These are phyloP conservation scores for Chenopodium formosanum DNA, from an alignment of 148 eudicot genomes.

Conservation along the genomic window DNA sequence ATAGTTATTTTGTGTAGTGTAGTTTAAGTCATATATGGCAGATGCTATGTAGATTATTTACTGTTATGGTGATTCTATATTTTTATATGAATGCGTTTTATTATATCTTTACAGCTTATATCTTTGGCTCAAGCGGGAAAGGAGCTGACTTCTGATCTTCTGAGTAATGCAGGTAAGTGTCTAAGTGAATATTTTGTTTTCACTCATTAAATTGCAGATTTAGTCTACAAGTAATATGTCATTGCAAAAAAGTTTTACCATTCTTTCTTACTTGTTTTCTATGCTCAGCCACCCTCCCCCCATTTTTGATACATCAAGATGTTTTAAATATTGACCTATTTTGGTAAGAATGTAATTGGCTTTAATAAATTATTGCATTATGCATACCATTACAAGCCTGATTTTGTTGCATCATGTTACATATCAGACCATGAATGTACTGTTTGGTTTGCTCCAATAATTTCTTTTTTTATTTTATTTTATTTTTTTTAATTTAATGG, in stretches of 20 bases:
- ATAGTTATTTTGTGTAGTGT: neutral
- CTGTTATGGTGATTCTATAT: neutral
- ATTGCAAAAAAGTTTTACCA: neutral
- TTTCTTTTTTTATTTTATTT: no score
- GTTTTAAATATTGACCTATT: neutral
- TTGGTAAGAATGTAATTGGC: neutral
- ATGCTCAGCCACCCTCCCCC: neutral
- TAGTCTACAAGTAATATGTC: neutral
- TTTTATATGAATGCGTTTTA: neutral
- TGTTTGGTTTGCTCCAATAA: neutral
- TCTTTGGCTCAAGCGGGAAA: conserved; percentile 81
- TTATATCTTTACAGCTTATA: conserved; percentile 44
- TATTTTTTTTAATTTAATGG: no score
- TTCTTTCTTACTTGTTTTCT: neutral
- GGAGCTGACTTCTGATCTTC: conserved; percentile 52
- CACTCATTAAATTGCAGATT: neutral
- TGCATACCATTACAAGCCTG: neutral
- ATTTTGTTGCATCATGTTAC: neutral
- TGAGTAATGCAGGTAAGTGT: conserved; percentile 33
- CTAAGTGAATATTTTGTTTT: neutral
- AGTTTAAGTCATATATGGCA: neutral
- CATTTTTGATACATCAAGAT: neutral
- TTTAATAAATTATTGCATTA: neutral
- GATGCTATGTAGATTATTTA: neutral
- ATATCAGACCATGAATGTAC: neutral